Conservation (phyloP, 176 grass and related monocot species). For the Cocos nucifera region DNA sequence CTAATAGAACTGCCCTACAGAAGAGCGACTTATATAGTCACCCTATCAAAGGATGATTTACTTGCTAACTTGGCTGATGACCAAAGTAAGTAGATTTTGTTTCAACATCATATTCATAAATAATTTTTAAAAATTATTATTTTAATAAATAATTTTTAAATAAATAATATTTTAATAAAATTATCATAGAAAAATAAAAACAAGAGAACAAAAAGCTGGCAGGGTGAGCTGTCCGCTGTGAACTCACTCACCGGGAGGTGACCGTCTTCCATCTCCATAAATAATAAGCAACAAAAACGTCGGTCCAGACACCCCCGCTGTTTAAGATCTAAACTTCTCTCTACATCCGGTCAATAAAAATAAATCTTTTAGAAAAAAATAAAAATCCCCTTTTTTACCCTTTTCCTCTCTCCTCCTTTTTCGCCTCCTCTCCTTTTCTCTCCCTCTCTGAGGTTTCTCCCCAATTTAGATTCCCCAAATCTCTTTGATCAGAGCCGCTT, state of each 20-base stretch:
- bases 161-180: too few species aligned
- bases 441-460: not conserved
- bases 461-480: conserved; percentile 25
- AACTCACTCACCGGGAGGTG: conserved; percentile 31
- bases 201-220: too few species aligned
- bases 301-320: not conserved
- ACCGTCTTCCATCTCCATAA: not conserved
- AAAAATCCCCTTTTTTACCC: conserved; percentile 18
- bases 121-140: too few species aligned
- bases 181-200: too few species aligned
- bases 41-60: too few species aligned
- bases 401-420: conserved; percentile 4
- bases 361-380: not conserved
- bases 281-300: not conserved
- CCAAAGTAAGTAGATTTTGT: too few species aligned
- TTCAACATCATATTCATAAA: too few species aligned
- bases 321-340: not conserved
- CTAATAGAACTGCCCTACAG: too few species aligned
- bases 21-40: too few species aligned
- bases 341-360: conserved; percentile 3
- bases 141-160: too few species aligned
- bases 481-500: conserved; percentile 18
- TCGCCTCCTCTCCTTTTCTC: conserved; percentile 26
- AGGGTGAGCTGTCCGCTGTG: too few species aligned
- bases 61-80: too few species aligned